Conservation (phyloP, 192 early-diverging fungal species). For the Phycomyces blakesleeanus region DNA sequence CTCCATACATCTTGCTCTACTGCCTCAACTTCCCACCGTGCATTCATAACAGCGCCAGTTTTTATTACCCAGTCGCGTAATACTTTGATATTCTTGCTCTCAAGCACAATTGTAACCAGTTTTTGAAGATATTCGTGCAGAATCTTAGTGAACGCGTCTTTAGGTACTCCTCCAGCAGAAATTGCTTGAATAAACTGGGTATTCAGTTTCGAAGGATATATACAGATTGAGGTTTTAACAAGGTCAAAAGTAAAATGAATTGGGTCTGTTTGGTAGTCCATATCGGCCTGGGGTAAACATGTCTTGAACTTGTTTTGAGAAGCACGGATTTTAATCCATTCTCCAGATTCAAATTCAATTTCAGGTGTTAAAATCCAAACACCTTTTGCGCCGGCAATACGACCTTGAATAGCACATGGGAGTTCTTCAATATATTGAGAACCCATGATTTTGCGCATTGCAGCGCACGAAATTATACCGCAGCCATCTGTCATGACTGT, state of each 20-base stretch:
- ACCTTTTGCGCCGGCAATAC: slow-evolving; percentile 38
- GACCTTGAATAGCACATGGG: slow-evolving; percentile 34
- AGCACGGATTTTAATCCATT: slow-evolving; percentile 28
- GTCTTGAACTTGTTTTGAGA: slow-evolving; percentile 34
- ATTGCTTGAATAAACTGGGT: slow-evolving; percentile 32
- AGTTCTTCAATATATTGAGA: slow-evolving; percentile 13
- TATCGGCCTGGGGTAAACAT: slow-evolving; percentile 5
- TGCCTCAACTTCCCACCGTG: slow-evolving; percentile 14
- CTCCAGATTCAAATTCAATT: slow-evolving; percentile 4
- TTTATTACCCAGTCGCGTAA: slow-evolving; percentile 27
- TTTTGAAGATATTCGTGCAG: slow-evolving; percentile 25
- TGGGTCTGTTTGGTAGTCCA: not conserved
- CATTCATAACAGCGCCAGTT: slow-evolving; percentile 10
- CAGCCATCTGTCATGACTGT: slow-evolving; percentile 40
- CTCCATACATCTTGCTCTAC: slow-evolving; percentile 8
- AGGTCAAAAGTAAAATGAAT: slow-evolving; percentile 32
- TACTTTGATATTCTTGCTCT: slow-evolving; percentile 1
- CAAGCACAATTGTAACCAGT: slow-evolving; percentile 9
- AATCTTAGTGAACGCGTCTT: slow-evolving; percentile 24
- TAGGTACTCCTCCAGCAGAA: slow-evolving; percentile 20
- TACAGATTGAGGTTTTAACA: slow-evolving; percentile 11
- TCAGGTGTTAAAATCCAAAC: slow-evolving; percentile 28
- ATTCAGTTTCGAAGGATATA: slow-evolving; percentile 25
- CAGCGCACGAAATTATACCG: slow-evolving; percentile 28
- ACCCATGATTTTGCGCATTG: slow-evolving; percentile 28